Percentiles rank a stretch among this genome's conserved stretches.
Conservation (phyloP, 345 rosid species). For the Melaleuca alternifolia region DNA sequence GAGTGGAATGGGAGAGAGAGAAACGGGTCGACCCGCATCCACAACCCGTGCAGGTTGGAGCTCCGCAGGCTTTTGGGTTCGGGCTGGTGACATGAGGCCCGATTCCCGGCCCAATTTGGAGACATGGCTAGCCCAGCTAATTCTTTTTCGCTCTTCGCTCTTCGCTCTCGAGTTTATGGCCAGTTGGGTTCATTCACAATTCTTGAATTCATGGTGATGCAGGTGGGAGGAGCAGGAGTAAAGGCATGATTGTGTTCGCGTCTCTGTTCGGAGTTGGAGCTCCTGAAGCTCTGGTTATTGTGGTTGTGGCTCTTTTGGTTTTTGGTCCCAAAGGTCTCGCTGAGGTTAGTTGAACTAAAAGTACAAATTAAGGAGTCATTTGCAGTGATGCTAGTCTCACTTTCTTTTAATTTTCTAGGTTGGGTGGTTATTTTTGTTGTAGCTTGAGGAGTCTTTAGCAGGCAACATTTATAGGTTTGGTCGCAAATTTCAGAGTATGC, state of each 20-base stretch:
- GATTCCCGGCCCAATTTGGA: no score
- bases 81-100: neutral
- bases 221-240: conserved; percentile 48
- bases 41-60: neutral
- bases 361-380: neutral
- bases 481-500: neutral
- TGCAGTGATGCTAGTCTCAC: neutral
- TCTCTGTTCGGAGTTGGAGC: conserved; percentile 98
- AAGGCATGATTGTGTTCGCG: conserved; percentile 40
- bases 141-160: no score
- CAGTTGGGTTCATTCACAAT: neutral
- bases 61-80: neutral
- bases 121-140: no score
- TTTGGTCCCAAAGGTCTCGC: conserved; percentile 99
- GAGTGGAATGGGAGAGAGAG: neutral
- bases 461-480: neutral
- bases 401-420: neutral
- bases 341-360: conserved; percentile 44
- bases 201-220: conserved; percentile 12
- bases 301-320: conserved; percentile 93
- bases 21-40: neutral
- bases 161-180: neutral
- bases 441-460: neutral
- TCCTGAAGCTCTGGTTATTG: conserved; percentile 97
- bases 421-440: neutral